Percentiles rank a stretch among this genome's conserved stretches.
Conservation (phyloP, 257 asterid genomes). For the Perilla frutescens region DNA sequence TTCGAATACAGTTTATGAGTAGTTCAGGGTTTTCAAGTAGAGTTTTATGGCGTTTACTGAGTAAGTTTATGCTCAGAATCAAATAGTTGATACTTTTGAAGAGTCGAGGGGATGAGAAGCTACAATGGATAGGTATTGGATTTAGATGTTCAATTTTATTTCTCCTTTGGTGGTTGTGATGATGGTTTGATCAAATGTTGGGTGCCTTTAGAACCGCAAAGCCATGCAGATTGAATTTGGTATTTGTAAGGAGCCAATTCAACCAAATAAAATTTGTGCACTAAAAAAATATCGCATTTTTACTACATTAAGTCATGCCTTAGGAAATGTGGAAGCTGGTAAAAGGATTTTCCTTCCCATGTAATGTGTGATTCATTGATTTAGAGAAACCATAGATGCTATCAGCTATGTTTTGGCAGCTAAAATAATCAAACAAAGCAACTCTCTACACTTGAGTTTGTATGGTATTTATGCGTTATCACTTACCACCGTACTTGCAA, state of each 20-base stretch:
- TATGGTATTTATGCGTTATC: neutral
- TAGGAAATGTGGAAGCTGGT: neutral
- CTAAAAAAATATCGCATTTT: neutral
- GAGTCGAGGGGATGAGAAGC: slow-evolving; percentile 13
- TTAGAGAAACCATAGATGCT: too few relatives aligned
- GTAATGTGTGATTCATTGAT: too few relatives aligned
- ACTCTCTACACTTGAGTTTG: neutral
- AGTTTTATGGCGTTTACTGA: neutral
- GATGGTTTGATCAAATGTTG: neutral
- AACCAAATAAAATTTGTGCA: neutral
- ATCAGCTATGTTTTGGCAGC: neutral
- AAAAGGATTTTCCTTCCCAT: neutral
- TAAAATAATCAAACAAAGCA: neutral
- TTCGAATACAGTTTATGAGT: neutral
- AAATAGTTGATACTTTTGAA: neutral
- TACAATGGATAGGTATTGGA: slow-evolving; percentile 13
- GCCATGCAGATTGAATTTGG: neutral
- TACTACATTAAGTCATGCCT: neutral
- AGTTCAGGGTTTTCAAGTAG: neutral
- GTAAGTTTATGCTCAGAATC: neutral
- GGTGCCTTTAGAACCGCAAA: neutral
- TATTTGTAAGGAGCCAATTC: neutral
- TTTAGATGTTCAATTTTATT: neutral
- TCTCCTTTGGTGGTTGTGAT: neutral
- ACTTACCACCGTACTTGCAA: neutral